Percentiles rank a stretch among this genome's conserved stretches.
phyloP scores from a whole-genome alignment of 306 rosid genomes.

The Hippophae tibetana region DNA sequence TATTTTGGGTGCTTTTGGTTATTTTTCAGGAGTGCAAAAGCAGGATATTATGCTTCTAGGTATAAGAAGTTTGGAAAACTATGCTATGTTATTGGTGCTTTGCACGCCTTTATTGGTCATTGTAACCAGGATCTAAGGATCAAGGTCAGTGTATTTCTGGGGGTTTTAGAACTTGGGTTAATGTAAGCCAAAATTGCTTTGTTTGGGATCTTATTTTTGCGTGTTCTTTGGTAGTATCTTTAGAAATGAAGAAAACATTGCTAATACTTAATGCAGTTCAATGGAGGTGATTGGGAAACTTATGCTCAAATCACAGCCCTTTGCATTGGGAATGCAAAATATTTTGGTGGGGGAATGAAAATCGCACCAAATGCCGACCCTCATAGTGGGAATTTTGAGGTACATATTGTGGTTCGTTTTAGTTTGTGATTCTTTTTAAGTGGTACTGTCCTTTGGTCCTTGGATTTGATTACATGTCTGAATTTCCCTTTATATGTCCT shows the following conservation, averaged over 20 bases:
- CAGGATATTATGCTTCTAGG: constrained; percentile 76
- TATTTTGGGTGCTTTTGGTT: background rate
- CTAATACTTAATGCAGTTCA: constrained; percentile 35
- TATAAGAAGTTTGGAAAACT: constrained; percentile 83
- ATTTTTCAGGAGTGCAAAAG: constrained; percentile 84
- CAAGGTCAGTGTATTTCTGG: constrained; percentile 43
- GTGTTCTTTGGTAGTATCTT: background rate
- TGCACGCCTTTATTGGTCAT: constrained; percentile 88
- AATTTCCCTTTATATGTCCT: constrained; percentile 2
- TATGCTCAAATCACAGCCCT: constrained; percentile 72
- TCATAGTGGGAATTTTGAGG: constrained; percentile 61
- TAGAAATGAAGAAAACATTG: constrained; percentile 5
- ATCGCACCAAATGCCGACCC: constrained; percentile 81
- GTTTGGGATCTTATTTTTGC: background rate
- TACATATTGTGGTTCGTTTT: constrained; percentile 13
- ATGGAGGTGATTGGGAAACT: constrained; percentile 75
- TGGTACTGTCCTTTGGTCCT: background rate
- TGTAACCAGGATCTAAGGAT: constrained; percentile 62
- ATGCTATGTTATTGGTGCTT: constrained; percentile 83
- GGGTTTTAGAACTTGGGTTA: too few species aligned
- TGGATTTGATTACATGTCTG: background rate
- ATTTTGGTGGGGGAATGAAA: constrained; percentile 97
- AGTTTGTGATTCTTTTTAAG: background rate
- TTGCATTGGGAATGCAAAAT: constrained; percentile 85
- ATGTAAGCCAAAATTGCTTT: too few species aligned